A percentile compares a stretch with the other conserved stretches of the same genome.
Evolutionary conservation across 2,329 filamentous ascomycete species (phyloP).

Genomic region (Huntiella bhutanensis): DNA sequence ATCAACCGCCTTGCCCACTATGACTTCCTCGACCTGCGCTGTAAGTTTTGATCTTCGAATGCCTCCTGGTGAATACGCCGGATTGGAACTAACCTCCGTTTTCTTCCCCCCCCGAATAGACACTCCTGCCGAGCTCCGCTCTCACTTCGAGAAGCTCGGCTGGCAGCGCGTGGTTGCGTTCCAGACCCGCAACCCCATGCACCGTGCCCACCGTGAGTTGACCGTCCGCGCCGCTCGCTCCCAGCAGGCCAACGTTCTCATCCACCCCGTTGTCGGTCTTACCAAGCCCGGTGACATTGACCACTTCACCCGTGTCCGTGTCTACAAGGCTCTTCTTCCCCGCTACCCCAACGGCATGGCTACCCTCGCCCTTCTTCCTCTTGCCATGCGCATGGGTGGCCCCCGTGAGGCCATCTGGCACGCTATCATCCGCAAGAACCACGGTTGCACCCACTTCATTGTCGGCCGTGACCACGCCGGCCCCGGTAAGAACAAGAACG

Average conservation of each 20-base stretch:
- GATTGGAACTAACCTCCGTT: constrained; percentile 4
- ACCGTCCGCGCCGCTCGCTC: constrained; percentile 91
- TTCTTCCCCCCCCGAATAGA: constrained; percentile 27
- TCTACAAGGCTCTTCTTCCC: constrained; percentile 91
- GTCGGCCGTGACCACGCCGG: constrained; percentile 96
- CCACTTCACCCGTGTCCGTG: constrained; percentile 96
- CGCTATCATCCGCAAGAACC: constrained; percentile 99
- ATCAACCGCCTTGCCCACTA: constrained; percentile 95
- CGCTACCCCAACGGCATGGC: constrained; percentile 99
- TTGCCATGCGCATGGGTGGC: constrained; percentile 98
- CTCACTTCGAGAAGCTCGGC: constrained; percentile 98
- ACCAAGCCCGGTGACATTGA: constrained; percentile 99
- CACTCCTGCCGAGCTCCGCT: constrained; percentile 81
- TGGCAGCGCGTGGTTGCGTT: constrained; percentile 97
- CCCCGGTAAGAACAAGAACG: constrained; percentile 94
- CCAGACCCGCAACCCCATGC: constrained; percentile 99
- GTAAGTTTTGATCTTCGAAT: constrained; percentile 28
- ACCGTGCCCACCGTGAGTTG: constrained; percentile 92
- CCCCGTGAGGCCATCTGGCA: constrained; percentile 98
- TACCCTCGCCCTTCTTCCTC: constrained; percentile 76
- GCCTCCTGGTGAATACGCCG: neutral
- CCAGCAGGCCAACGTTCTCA: constrained; percentile 94
- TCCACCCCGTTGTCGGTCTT: constrained; percentile 93
- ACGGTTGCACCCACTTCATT: constrained; percentile 97
- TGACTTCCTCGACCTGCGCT: constrained; percentile 92